Base-by-base conservation (phyloP, 2,329 filamentous ascomycete species). In the Venturiaceae sp. region DNA sequence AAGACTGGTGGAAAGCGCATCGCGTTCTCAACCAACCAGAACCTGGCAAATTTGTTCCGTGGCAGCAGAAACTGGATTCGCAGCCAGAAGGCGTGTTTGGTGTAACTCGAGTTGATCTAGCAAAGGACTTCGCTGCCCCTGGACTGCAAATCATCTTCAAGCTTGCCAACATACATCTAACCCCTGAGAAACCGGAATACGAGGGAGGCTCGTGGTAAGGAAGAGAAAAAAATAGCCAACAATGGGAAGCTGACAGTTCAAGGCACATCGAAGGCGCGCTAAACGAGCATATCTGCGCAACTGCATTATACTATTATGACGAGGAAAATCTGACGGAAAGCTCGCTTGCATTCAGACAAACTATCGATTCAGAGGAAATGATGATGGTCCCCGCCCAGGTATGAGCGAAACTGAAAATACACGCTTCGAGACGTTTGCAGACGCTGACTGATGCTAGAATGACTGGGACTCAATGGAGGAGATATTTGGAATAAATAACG, bases 211-310 rank as follows among this genome's bases (percentile, higher is more conserved):
- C 68, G 3, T 83, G 80, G 77, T n/a, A n/a, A n/a, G n/a, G n/a
- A n/a, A n/a, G n/a, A n/a, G n/a, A n/a, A n/a, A n/a, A n/a, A n/a
- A n/a, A n/a, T n/a, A n/a, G n/a, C n/a, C n/a, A n/a, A n/a, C n/a
- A n/a, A n/a, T n/a, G n/a, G n/a, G n/a, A n/a, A n/a, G n/a, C n/a
- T n/a, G n/a, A n/a, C 65, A 41, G 59, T 53, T n/a, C n/a, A n/a
- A n/a, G n/a, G n/a, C 80, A 83, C 62, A 9, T 58, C 39, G 71
- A 71, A 62, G 68, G 69, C 8, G 60, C 62, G 44, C 62, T 66
- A 66, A 86, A 87, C 63, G 84, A 87, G 68, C 80, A 80, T 62
- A 84, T 87, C 39, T 78, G 77, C 61, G 81, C 83, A 0, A 82
- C 81, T 0, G 80, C 83, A 0, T 71, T 86, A 34, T 83, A 82